Conservation (phyloP, 2,329 filamentous ascomycete genomes). For the Calonectria fujianensis region DNA sequence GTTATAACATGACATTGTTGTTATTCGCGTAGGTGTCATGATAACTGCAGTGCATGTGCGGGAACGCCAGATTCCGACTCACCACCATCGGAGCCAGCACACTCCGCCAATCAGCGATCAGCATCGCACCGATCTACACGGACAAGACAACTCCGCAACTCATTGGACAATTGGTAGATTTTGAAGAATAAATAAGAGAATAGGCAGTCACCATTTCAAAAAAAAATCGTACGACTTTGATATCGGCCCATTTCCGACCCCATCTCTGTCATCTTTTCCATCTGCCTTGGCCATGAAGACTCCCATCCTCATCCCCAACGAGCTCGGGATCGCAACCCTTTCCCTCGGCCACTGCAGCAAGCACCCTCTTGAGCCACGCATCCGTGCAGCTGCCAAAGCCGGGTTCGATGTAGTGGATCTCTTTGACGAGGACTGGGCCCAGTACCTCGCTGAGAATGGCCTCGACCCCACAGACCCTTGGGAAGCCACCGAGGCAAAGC, state of each 20-base stretch:
- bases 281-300: slow-evolving; percentile 24
- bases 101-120: slow-evolving; percentile 42
- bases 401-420: slow-evolving; percentile 43
- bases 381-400: slow-evolving; percentile 36
- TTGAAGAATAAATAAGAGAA: slow-evolving; percentile 14
- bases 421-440: slow-evolving; percentile 45
- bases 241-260: not conserved
- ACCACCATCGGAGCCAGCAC: slow-evolving; percentile 21
- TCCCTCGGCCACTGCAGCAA: slow-evolving; percentile 41
- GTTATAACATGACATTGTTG: not conserved
- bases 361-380: slow-evolving; percentile 35
- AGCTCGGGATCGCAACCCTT: slow-evolving; percentile 42
- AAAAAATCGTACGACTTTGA: slow-evolving; percentile 26
- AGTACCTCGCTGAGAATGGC: slow-evolving; percentile 41
- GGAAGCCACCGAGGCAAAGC: slow-evolving; percentile 41
- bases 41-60: slow-evolving; percentile 2
- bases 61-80: slow-evolving; percentile 31
- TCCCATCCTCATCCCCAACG: slow-evolving; percentile 33
- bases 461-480: slow-evolving; percentile 42
- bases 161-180: not conserved
- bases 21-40: not conserved
- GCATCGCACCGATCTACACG: not conserved
- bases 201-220: not conserved
- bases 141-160: not conserved
- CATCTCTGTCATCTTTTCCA: not conserved